phyloP scores from a whole-genome alignment of 352 stramenopile species.

The Globisporangium heterothallicum region DNA sequence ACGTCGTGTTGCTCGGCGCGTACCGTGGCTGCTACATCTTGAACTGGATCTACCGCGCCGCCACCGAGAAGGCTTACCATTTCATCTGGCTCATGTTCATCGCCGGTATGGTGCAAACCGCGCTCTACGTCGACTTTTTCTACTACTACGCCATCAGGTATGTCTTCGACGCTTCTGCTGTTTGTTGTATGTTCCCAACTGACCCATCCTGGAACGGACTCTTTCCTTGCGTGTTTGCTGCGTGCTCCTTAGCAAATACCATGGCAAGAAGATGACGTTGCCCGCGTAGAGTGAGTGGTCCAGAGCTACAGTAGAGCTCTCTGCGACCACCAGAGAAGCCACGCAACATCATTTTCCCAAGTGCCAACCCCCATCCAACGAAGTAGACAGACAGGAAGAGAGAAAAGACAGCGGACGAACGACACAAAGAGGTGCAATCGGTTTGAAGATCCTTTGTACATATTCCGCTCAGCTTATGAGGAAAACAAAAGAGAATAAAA shows the following conservation, averaged over 20 bases:
- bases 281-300: constrained; percentile 45
- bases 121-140: constrained; percentile 99
- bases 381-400: neutral
- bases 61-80: constrained; percentile 94
- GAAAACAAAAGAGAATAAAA: neutral
- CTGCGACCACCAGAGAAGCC: constrained; percentile 1
- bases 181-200: neutral
- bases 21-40: constrained; percentile 99
- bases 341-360: neutral
- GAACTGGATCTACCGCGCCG: constrained; percentile 99
- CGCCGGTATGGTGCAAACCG: constrained; percentile 97
- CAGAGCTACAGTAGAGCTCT: constrained; percentile 7
- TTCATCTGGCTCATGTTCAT: constrained; percentile 99
- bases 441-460: no score
- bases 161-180: neutral
- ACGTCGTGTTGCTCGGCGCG: constrained; percentile 97
- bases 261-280: constrained; percentile 89
- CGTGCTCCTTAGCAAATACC: constrained; percentile 65
- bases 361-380: neutral
- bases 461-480: no score
- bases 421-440: neutral
- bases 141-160: constrained; percentile 98
- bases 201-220: no score
- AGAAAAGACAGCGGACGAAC: neutral
- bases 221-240: no score